Evolutionary conservation across 2,329 filamentous ascomycete genomes (phyloP), one percentile per base, ranked within the genome.

Genomic region (Trichoderma semiorbis): DNA sequence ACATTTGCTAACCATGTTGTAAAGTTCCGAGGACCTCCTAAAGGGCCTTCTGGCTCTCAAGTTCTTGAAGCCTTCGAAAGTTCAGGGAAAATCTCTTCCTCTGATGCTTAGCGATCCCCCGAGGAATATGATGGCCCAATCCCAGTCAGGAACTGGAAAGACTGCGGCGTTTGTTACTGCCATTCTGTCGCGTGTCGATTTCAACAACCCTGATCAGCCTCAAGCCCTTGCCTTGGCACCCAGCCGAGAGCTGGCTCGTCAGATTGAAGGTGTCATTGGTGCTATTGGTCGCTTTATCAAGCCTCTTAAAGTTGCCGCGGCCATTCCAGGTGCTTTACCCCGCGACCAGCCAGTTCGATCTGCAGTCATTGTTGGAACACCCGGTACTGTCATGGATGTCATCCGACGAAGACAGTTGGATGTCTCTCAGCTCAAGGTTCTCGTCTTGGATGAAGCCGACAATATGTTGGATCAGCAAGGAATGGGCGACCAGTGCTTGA

Each of bases 401-500:
- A 91, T 98, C 77, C 91, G 91, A 78, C 90, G 91, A 77, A 88
- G 90, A 75, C 88, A 93, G 78, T 87, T 99, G 74, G 89, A 97
- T 76, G 82, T 90, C 0, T 89, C 87, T 21, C 83, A 90, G 72
- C 85, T 99, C 76, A 93, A 90, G 81, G 88, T 97, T 10, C 87
- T 99, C 73, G 95, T 98, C 70, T 87, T 99, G 68, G 96, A 99
- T 78, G 96, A 99, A 84, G 96, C 96, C 71, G 96, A 99, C 84
- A 98, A 98, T 84, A 99, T 99, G 96, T 85, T 99, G 73, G 96
- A 98, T 79, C 92, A 95, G 82, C 94, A 97, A 83, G 95, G 96
- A 66, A 86, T 99, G 70, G 96, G 96, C 67, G 96, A 98, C 72
- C 96, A 99, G 83, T 98, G 95, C 82, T 89, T 94, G 77, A 91